phyloP scores from a whole-genome alignment of 495 filamentous ascomycete genomes.

The Cudoniella acicularis region DNA sequence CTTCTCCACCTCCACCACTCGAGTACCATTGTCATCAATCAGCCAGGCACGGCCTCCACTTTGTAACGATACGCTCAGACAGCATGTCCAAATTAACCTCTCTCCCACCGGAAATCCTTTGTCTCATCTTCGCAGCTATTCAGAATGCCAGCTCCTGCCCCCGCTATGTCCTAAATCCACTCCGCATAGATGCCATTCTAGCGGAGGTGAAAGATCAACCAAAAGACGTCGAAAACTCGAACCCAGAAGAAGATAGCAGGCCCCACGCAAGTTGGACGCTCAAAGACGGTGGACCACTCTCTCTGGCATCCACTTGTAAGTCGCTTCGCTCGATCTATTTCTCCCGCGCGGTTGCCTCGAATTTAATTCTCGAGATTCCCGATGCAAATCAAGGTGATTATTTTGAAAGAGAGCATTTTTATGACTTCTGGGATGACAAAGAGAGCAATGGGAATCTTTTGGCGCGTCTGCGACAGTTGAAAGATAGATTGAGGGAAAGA shows the following conservation, averaged over 20 bases:
- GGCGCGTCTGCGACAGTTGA: background rate
- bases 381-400: background rate
- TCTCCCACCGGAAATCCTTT: background rate
- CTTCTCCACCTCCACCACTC: too few relatives aligned
- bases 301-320: background rate
- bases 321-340: background rate
- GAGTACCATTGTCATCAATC: too few relatives aligned
- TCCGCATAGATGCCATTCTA: background rate
- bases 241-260: background rate
- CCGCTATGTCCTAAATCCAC: background rate
- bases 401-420: background rate
- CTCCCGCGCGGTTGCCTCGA: background rate
- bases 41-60: too few relatives aligned
- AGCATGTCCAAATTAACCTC: too few relatives aligned
- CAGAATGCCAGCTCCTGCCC: background rate
- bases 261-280: background rate
- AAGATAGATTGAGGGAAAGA: background rate
- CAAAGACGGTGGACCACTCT: background rate
- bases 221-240: background rate
- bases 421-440: background rate
- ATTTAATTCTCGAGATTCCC: background rate
- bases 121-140: background rate
- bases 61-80: too few relatives aligned
- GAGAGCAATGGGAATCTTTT: background rate
- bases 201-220: background rate